These are phyloP conservation scores for Hexamita inflata DNA, from an alignment of 208 protist species.

Conservation along the genomic window DNA sequence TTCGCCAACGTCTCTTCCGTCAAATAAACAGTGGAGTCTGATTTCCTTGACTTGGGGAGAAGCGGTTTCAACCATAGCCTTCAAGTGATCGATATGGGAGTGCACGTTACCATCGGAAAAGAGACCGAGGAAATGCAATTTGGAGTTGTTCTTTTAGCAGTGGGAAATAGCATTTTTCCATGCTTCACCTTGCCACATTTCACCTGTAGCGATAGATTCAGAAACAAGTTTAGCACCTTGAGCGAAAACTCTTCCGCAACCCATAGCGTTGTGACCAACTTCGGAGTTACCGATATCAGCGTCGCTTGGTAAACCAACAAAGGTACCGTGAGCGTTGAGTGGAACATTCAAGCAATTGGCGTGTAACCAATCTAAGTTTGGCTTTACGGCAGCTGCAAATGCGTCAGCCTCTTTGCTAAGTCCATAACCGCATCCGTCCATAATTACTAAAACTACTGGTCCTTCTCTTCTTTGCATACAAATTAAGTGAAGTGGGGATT, in stretches of 20 bases:
- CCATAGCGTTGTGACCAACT: slow-evolving; percentile 79
- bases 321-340: slow-evolving; percentile 68
- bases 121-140: slow-evolving; percentile 70
- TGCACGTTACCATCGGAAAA: slow-evolving; percentile 76
- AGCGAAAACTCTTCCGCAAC: slow-evolving; percentile 65
- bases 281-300: slow-evolving; percentile 82
- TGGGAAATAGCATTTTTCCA: slow-evolving; percentile 63
- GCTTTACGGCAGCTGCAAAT: slow-evolving; percentile 65
- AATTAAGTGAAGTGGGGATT: no score
- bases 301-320: slow-evolving; percentile 70
- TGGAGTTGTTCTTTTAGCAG: slow-evolving; percentile 58
- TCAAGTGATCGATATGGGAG: slow-evolving; percentile 66
- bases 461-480: no score
- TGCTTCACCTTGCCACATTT: slow-evolving; percentile 63
- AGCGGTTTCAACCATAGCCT: slow-evolving; percentile 63
- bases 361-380: slow-evolving; percentile 56
- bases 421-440: slow-evolving; percentile 67
- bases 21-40: slow-evolving; percentile 69
- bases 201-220: slow-evolving; percentile 58
- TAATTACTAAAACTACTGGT: slow-evolving; percentile 60
- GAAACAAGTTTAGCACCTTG: slow-evolving; percentile 79
- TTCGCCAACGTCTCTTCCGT: slow-evolving; percentile 76
- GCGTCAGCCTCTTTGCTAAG: slow-evolving; percentile 65
- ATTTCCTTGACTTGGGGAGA: slow-evolving; percentile 62
- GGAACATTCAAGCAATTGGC: slow-evolving; percentile 55